phyloP scores from a whole-genome alignment of 2,329 filamentous ascomycete genomes.

The Aureobasidium sp. region DNA sequence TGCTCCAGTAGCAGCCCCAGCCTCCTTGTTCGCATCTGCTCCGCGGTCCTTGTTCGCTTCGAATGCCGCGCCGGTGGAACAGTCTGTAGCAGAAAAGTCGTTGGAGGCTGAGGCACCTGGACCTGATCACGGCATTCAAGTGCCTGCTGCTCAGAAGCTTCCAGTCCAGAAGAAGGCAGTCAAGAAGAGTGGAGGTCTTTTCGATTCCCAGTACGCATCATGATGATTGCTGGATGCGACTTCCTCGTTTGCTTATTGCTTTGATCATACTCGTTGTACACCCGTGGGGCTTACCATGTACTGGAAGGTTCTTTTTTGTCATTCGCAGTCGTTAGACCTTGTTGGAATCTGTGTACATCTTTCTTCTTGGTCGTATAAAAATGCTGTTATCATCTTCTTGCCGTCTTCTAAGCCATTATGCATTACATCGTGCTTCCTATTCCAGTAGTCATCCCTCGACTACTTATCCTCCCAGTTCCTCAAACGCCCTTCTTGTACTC shows the following conservation, averaged over 20 bases:
- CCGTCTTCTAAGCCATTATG: not conserved
- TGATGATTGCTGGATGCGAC: not conserved
- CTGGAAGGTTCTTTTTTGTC: not conserved
- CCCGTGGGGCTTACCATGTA: not conserved
- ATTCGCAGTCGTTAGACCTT: too few relatives aligned
- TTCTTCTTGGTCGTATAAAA: not conserved
- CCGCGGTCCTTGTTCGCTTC: not conserved
- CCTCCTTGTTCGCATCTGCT: not conserved
- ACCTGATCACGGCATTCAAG: not conserved
- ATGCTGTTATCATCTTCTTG: not conserved
- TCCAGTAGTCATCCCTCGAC: not conserved
- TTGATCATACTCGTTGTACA: too few relatives aligned
- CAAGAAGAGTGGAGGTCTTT: not conserved
- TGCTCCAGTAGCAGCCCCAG: not conserved
- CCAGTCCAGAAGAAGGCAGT: not conserved
- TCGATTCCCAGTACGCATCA: not conserved
- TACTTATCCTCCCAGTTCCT: not conserved
- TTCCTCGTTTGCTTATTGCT: too few relatives aligned
- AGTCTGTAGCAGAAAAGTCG: not conserved
- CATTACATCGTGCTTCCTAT: not conserved
- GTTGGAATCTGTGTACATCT: too few relatives aligned
- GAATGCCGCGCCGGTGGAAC: not conserved
- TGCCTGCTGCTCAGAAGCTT: not conserved
- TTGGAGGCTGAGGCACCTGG: not conserved
- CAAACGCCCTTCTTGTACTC: slow-evolving; percentile 36